These are phyloP conservation scores for Aspergillus nanangensis DNA, from an alignment of 495 filamentous ascomycete species.

Conservation along the genomic window DNA sequence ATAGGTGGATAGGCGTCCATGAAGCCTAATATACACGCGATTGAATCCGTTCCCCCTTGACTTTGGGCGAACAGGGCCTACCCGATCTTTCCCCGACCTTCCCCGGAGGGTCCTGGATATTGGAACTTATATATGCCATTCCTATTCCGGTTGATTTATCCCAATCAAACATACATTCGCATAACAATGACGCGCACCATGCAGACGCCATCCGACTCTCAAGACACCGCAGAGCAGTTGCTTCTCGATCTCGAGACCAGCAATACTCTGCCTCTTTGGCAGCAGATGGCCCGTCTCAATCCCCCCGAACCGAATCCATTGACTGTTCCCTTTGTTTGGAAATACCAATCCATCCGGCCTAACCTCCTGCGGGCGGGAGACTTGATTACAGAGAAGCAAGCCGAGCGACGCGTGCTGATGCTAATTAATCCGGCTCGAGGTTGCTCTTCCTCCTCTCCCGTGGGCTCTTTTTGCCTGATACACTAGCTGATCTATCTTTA, in stretches of 20 bases:
- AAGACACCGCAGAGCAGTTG: slow-evolving; percentile 19
- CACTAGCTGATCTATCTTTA: no score
- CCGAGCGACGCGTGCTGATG: slow-evolving; percentile 45
- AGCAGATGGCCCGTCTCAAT: slow-evolving; percentile 38
- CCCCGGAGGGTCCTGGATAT: neutral
- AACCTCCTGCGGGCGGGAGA: slow-evolving; percentile 36
- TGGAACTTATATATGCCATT: neutral
- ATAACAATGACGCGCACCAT: no score
- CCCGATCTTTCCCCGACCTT: slow-evolving; percentile 4
- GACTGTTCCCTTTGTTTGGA: slow-evolving; percentile 34
- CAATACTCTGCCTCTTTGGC: slow-evolving; percentile 36
- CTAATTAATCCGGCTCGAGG: slow-evolving; percentile 41
- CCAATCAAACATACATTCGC: no score
- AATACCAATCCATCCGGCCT: slow-evolving; percentile 35
- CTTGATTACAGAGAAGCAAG: slow-evolving; percentile 36
- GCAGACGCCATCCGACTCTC: no score
- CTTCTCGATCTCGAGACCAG: slow-evolving; percentile 17
- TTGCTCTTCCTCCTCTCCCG: slow-evolving; percentile 11
- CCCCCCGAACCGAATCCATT: slow-evolving; percentile 40
- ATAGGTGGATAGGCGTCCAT: no score
- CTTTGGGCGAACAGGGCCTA: neutral
- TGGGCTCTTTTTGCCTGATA: neutral
- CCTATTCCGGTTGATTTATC: no score
- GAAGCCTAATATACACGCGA: neutral
- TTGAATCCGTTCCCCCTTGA: neutral